Evolutionary conservation across 192 early-diverging fungal genomes (phyloP).

Genomic region (Coemansia sp.): DNA sequence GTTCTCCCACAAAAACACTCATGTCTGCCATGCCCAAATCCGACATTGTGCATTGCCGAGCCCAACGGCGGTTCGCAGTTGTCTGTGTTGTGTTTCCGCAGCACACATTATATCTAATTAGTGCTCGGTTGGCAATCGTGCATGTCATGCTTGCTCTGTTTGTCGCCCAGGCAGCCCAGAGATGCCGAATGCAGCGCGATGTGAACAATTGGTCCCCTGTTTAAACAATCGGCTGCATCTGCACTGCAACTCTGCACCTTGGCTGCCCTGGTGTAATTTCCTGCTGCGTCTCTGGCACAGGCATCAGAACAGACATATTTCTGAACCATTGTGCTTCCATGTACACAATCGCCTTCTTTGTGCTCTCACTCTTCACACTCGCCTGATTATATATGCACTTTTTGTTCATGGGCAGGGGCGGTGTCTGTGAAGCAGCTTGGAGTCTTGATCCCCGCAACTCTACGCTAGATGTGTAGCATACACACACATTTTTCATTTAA

Average conservation of each 20-base stretch:
- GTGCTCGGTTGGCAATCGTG: too few species aligned
- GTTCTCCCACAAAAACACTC: too few species aligned
- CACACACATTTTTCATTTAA: neutral
- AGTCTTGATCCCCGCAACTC: too few species aligned
- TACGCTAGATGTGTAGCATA: neutral
- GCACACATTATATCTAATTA: too few species aligned
- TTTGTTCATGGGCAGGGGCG: constrained; percentile 4
- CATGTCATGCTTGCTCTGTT: too few species aligned
- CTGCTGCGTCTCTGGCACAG: neutral
- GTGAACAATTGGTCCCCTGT: too few species aligned
- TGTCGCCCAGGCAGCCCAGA: too few species aligned
- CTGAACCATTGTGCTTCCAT: neutral
- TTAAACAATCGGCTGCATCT: constrained; percentile 8
- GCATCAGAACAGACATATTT: too few species aligned
- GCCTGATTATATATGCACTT: neutral
- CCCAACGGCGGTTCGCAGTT: neutral
- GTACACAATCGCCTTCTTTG: constrained; percentile 1
- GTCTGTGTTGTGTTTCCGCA: too few species aligned
- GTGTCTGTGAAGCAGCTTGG: constrained; percentile 8
- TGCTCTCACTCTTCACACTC: constrained; percentile 1
- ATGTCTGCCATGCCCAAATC: neutral
- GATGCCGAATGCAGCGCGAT: too few species aligned
- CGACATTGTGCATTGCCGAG: constrained; percentile 1
- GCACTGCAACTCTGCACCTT: constrained; percentile 1
- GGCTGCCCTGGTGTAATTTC: neutral